Conservation (phyloP, 129 eudicot genomes). For the Artemisia argyi region DNA sequence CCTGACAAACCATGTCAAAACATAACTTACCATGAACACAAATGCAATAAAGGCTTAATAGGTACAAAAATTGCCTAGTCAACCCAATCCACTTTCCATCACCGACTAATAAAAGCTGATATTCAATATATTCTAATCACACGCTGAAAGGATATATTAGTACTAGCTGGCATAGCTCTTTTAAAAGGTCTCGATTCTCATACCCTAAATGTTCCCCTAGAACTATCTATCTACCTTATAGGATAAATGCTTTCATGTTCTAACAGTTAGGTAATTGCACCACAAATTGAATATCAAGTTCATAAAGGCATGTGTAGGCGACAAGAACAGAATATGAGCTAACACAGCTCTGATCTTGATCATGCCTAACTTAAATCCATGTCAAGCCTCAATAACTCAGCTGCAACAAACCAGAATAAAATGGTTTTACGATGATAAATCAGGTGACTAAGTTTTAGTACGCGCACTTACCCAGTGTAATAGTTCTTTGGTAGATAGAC, state of each 20-base stretch:
- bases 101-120: no score
- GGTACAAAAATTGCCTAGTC: constrained; percentile 10
- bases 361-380: no score
- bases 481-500: constrained; percentile 73
- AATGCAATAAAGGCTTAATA: constrained; percentile 17
- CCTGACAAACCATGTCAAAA: constrained; percentile 81
- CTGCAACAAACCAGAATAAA: no score
- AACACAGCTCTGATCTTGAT: no score
- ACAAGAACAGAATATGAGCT: no score
- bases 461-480: constrained; percentile 60
- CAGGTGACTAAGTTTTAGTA: neutral
- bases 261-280: neutral
- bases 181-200: constrained; percentile 10
- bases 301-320: no score
- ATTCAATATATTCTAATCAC: neutral
- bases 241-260: neutral
- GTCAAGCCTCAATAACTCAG: no score
- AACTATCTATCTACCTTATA: constrained; percentile 1
- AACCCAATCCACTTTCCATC: neutral
- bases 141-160: neutral
- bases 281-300: no score
- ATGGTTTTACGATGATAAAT: neutral
- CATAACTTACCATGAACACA: constrained; percentile 44
- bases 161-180: constrained; percentile 1
- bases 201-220: neutral